phyloP scores from a whole-genome alignment of 495 filamentous ascomycete genomes.

The Penicillium turbatum region DNA sequence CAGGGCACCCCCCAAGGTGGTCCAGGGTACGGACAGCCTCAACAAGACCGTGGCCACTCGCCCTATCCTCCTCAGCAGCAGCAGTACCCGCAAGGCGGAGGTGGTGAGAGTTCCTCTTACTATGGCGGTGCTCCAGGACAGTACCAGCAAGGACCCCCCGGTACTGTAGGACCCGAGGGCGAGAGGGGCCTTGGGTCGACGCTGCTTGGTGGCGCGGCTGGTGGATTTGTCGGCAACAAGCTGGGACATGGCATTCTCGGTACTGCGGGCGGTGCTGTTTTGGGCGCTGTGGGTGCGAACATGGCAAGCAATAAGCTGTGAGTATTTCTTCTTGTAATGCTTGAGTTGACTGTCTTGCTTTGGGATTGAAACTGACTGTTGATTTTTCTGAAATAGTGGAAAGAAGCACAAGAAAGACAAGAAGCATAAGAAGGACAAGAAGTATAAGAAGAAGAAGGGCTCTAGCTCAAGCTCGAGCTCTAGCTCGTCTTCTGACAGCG shows the following conservation, averaged over 20 bases:
- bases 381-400: conserved; percentile 8
- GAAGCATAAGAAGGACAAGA: conserved; percentile 32
- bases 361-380: conserved; percentile 11
- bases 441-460: conserved; percentile 22
- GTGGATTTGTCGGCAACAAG: conserved; percentile 42
- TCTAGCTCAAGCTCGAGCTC: conserved; percentile 32
- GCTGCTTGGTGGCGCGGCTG: conserved; percentile 40
- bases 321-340: conserved; percentile 8
- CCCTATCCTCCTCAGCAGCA: conserved; percentile 32
- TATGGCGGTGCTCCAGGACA: conserved; percentile 14
- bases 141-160: conserved; percentile 17
- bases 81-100: conserved; percentile 23
- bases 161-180: conserved; percentile 22
- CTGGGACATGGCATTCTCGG: conserved; percentile 39
- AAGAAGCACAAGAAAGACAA: conserved; percentile 26
- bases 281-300: conserved; percentile 44
- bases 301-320: conserved; percentile 34
- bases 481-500: conserved; percentile 25
- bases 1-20: conserved; percentile 19
- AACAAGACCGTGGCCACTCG: conserved; percentile 27
- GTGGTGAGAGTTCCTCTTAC: conserved; percentile 14
- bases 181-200: conserved; percentile 45
- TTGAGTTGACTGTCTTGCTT: background rate
- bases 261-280: conserved; percentile 39
- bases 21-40: conserved; percentile 19